Evolutionary conservation across 192 early-diverging fungal genomes (phyloP), one percentile per base, ranked within the genome.

Genomic region (Coemansia sp.): DNA sequence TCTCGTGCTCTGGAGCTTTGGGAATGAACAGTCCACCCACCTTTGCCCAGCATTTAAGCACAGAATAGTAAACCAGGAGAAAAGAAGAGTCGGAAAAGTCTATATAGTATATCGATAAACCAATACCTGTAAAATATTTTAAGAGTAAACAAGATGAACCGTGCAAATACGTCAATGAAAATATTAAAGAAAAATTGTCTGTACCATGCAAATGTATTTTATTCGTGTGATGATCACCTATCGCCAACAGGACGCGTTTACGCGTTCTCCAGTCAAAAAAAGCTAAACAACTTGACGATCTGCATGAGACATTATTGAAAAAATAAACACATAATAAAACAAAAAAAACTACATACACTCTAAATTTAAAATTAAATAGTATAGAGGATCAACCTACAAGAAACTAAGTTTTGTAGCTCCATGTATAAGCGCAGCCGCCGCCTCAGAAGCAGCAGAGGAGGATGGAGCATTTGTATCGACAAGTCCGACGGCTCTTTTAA

Each of bases 391-490:
- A 8, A 32, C 5, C 23, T 36, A 48, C 50, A 53, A 42, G 23
- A 50, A 50, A 7, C 41, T 58, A n/a, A 43, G 53, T 22, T 46
- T 59, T 3, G 57, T 20, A 5, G 46, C 17, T 18, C 30, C 35
- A 10, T 22, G 17, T 2, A 32, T 48, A 5, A 32, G 22, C 40
- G 13, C 10, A 20, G 40, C 19, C 5, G 32, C 32, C 32, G 19
- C 18, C 13, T 29, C 46, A 19, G 46, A 33, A 19, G 46, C 17
- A 13, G 32, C 17, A 3, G 46, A 13, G 9, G 15, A 22, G n/a
- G 29, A 36, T 11, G 32, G 1, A 1, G 13, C 7, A 48, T 9
- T 11, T 6, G 32, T 19, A 4, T 20, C 29, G 1, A 35, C 32
- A 9, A 22, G 14, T 1, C 18, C 37, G 2, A 26, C 44, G 15